Evolutionary conservation across 768 basidiomycete genomes (phyloP), one percentile per base, ranked within the genome.

Genomic region (Boletus rubescentipes): DNA sequence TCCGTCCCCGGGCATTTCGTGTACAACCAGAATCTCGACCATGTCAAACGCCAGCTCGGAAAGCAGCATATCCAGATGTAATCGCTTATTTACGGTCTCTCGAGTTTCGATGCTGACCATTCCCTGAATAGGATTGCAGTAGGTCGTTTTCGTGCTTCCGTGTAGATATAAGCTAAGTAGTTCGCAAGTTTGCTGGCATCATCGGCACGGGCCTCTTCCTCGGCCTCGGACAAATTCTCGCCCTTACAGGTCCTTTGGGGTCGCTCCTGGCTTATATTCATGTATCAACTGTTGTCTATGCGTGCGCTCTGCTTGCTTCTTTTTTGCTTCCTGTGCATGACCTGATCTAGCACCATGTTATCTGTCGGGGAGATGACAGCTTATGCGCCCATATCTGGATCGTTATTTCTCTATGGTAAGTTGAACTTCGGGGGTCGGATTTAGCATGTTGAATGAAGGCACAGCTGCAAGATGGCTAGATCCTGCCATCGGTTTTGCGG

Each of bases 391-490:
- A 54, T 70, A 51, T 64, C 66, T 29, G 69, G 69, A 36, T 67
- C 69, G 1, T 34, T 71, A 30, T 45, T 68, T 0, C 59, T 64
- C 16, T 71, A 66, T 15, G 61, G 69, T 69, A 38, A 23, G 66
- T 46, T 16, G 10, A 26, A 4, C 34, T 20, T 29, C 7, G 7
- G 23, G 11, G 4, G 7, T 51, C 14, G 15, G 16, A 35, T 23
- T 10, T 12, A 9, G 5, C 3, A 23, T 12, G 9, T 18, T 49
- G 38, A 60, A 14, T 23, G 9, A 26, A 29, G 16, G 2, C 44
- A 38, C 41, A 70, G 69, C 62, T 38, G 69, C 64, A 40, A 65
- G 69, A 46, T 70, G 69, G 69, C 38, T 70, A 39, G 69, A 70
- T 49, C 69, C 69, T 21, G 69, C 69, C 5, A 12, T 60, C 8